Conservation (phyloP, 129 eudicot genomes). For the Artemisia tridentata region DNA sequence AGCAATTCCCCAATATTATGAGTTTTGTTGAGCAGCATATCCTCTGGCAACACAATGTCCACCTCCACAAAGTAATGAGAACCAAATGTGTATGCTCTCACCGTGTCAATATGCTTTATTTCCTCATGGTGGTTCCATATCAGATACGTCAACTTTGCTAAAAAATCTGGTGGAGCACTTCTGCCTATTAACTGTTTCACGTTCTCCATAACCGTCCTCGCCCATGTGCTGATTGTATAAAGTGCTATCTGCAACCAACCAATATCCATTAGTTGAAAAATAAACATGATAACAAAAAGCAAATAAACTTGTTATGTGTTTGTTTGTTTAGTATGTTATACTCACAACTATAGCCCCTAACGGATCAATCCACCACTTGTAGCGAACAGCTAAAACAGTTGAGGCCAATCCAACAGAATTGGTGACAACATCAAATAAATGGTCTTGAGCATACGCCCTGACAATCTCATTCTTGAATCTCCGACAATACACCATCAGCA, state of each 20-base stretch:
- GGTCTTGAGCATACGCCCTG: constrained; percentile 92
- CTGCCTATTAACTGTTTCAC: constrained; percentile 87
- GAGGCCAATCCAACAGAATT: constrained; percentile 79
- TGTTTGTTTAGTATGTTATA: not conserved
- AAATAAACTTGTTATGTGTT: not conserved
- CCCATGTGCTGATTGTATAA: constrained; percentile 82
- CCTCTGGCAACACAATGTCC: constrained; percentile 82
- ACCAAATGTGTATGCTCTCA: constrained; percentile 90
- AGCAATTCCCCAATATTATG: constrained; percentile 89
- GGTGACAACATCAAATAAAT: constrained; percentile 82
- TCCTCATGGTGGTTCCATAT: constrained; percentile 95
- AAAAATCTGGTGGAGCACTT: constrained; percentile 86
- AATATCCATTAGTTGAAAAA: not conserved
- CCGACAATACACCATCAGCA: constrained; percentile 72
- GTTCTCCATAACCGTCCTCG: constrained; percentile 67
- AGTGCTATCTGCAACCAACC: constrained; percentile 64
- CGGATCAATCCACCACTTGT: constrained; percentile 96
- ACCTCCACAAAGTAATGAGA: constrained; percentile 87
- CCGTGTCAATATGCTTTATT: constrained; percentile 82
- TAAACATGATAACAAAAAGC: not conserved
- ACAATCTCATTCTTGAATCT: constrained; percentile 77
- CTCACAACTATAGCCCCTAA: constrained; percentile 81
- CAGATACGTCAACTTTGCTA: constrained; percentile 77
- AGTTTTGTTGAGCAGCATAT: constrained; percentile 69
- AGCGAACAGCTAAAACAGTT: constrained; percentile 70